Evolutionary conservation across 257 asterid species (phyloP).

Genomic region (Paulownia fortunei): DNA sequence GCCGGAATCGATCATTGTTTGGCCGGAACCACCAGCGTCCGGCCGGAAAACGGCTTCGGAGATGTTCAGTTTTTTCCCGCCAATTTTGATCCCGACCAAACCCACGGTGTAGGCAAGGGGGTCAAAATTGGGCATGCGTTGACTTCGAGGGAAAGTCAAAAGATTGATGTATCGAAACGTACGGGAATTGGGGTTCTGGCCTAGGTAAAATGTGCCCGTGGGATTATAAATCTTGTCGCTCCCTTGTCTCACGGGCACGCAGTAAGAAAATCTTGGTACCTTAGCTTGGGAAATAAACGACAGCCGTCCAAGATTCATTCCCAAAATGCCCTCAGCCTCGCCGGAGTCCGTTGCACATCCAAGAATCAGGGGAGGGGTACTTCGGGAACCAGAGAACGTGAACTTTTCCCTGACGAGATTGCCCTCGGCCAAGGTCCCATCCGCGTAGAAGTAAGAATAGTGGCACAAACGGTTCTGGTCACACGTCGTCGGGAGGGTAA

Average conservation of each 20-base stretch:
- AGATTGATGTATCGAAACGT: slow-evolving; percentile 50
- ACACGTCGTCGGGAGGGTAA: slow-evolving; percentile 81
- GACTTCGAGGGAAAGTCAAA: slow-evolving; percentile 62
- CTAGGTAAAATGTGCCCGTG: slow-evolving; percentile 71
- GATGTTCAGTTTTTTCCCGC: slow-evolving; percentile 59
- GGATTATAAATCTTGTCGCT: slow-evolving; percentile 31
- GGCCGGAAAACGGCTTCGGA: slow-evolving; percentile 61
- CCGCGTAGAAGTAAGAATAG: slow-evolving; percentile 85
- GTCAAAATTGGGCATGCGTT: slow-evolving; percentile 74
- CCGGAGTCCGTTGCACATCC: slow-evolving; percentile 68
- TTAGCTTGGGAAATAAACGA: slow-evolving; percentile 78
- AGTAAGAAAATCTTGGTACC: slow-evolving; percentile 72
- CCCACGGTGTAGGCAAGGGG: slow-evolving; percentile 78
- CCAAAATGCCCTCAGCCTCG: slow-evolving; percentile 82
- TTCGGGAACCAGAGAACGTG: slow-evolving; percentile 55
- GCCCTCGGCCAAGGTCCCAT: slow-evolving; percentile 90
- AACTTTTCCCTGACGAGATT: slow-evolving; percentile 74
- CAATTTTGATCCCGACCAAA: slow-evolving; percentile 59
- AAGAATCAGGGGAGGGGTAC: slow-evolving; percentile 79
- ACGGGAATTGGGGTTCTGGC: slow-evolving; percentile 65
- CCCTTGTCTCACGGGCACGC: slow-evolving; percentile 62
- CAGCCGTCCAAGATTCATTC: slow-evolving; percentile 82
- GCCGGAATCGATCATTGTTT: slow-evolving; percentile 91
- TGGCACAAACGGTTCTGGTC: slow-evolving; percentile 80
- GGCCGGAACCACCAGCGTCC: slow-evolving; percentile 80